Conservation (phyloP, 768 basidiomycete genomes). For the Pleurotus salmoneostramineus region DNA sequence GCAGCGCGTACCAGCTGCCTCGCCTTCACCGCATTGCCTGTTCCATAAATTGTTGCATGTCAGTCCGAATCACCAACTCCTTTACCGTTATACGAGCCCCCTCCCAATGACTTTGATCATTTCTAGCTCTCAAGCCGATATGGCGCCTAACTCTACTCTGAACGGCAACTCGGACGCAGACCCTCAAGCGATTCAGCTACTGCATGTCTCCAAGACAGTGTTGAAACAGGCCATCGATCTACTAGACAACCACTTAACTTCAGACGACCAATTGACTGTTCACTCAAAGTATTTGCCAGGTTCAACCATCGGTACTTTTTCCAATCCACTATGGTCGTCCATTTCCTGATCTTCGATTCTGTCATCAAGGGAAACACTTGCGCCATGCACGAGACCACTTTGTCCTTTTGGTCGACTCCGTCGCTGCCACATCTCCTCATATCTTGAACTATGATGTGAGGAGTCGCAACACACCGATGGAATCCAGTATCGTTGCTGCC, state of each 20-base stretch:
- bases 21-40: constrained; percentile 14
- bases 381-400: constrained; percentile 87
- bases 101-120: not conserved
- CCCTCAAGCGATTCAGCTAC: constrained; percentile 43
- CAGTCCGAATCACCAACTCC: too few species aligned
- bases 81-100: too few species aligned
- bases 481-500: constrained; percentile 60
- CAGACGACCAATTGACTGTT: constrained; percentile 65
- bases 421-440: constrained; percentile 40
- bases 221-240: constrained; percentile 73
- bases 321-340: not conserved
- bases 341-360: constrained; percentile 7
- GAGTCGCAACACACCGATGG: constrained; percentile 81
- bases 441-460: constrained; percentile 74
- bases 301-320: constrained; percentile 71
- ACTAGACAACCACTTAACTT: constrained; percentile 57
- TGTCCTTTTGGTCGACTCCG: constrained; percentile 55
- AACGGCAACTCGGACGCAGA: constrained; percentile 13
- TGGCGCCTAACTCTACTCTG: not conserved
- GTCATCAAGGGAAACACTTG: constrained; percentile 68
- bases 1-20: constrained; percentile 13
- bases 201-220: constrained; percentile 64
- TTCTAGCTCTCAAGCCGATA: not conserved
- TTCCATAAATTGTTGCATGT: not conserved
- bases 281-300: constrained; percentile 79